Conservation (phyloP, 139 green algal species). For the Nannochloris sp. region DNA sequence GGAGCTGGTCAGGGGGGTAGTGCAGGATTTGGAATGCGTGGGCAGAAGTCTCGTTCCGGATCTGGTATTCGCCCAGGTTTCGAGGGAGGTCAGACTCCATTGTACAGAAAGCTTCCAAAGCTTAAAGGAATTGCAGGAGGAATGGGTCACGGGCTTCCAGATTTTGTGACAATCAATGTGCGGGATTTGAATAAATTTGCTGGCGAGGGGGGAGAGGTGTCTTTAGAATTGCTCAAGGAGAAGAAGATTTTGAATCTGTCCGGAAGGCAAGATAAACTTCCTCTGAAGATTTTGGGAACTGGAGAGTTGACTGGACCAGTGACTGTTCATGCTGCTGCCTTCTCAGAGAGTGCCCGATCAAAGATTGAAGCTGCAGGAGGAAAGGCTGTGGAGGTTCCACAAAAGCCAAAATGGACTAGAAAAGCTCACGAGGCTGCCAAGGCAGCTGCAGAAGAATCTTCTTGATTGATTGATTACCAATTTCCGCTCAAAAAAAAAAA, state of each 20-base stretch:
- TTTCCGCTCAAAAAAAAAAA: too few relatives aligned
- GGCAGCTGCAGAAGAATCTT: slow-evolving; percentile 1
- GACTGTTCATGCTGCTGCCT: slow-evolving; percentile 72
- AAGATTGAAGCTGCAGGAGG: slow-evolving; percentile 87
- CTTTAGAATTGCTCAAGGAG: slow-evolving; percentile 65
- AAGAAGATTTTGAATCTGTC: slow-evolving; percentile 71
- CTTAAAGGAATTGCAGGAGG: slow-evolving; percentile 93
- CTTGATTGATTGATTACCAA: neutral
- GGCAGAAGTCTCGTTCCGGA: slow-evolving; percentile 90
- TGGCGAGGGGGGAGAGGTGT: slow-evolving; percentile 65
- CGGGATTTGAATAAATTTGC: slow-evolving; percentile 64
- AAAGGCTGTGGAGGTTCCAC: slow-evolving; percentile 41
- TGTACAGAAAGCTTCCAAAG: slow-evolving; percentile 95
- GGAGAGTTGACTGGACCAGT: slow-evolving; percentile 67
- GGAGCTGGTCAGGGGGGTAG: slow-evolving; percentile 84
- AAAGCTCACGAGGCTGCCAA: slow-evolving; percentile 32
- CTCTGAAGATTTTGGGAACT: slow-evolving; percentile 89
- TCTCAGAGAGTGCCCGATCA: slow-evolving; percentile 61
- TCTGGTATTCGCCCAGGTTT: slow-evolving; percentile 77
- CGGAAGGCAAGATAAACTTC: slow-evolving; percentile 69
- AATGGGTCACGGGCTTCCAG: slow-evolving; percentile 77
- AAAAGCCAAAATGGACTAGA: slow-evolving; percentile 69
- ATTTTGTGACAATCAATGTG: slow-evolving; percentile 89
- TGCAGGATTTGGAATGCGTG: slow-evolving; percentile 92
- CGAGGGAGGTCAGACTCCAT: slow-evolving; percentile 93